Base-by-base conservation (phyloP, 2,329 filamentous ascomycete species). In the Penicillium sp. region DNA sequence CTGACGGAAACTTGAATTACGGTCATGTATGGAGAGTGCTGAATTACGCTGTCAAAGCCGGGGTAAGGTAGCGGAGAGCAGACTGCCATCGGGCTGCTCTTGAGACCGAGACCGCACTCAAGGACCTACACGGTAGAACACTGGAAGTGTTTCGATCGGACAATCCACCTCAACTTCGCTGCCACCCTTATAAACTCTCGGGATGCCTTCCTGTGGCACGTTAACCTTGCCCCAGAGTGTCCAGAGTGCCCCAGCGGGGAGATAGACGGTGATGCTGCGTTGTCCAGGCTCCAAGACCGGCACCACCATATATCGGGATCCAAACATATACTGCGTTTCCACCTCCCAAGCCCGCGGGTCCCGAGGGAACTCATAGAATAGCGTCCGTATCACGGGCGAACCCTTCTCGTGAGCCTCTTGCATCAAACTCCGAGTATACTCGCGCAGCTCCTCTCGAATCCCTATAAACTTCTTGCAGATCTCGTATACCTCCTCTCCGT, bases 301-400 rank as follows among this genome's bases (percentile, higher is more conserved):
- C 11, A 75, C 79, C 7, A 80, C 76, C 13, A 87, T 69, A 61
- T 86, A 87, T 62, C 78, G 80, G 14, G 69, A 62, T 0, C 84
- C 85, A 60, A 80, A 88, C 78, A 88, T 81, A 62, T 87, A 87
- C 70, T 86, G 78, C 28, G 78, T 77, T 46, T 83, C 80, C 3
- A 85, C 63, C 4, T 77, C 73, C 84, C 85, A 87, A 14, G 75
- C 72, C 50, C 62, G 66, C 11, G 66, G 43, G 52, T 87, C 84
- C 0, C 69, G 52, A 0, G 84, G 83, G 52, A 87, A 88, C 51
- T 85, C 83, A 55, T 84, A 84, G 62, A 88, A 88, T 10, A 83
- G 63, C 0, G 84, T 74, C 11, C 85, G 69, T 63, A 88, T 87
- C 9, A 88, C 71, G 0, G 85, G 84, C 0, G 76, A 76, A 0